phyloP scores from a whole-genome alignment of 2,329 filamentous ascomycete genomes.

The Ceratocystis diversiconidia region DNA sequence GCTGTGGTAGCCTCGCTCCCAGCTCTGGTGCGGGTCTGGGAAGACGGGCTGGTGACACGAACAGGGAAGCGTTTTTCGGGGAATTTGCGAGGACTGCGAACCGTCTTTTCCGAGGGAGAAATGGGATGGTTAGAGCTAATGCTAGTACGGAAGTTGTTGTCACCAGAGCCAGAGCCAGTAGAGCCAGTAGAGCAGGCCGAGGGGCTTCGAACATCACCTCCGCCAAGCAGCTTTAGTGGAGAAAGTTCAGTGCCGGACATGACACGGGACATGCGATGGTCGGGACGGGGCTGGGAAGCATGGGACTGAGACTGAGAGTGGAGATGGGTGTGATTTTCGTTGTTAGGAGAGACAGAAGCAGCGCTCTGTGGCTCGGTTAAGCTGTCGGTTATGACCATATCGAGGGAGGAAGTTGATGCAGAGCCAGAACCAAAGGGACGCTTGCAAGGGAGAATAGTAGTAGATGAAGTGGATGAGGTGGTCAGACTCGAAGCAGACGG shows the following conservation, averaged over 20 bases:
- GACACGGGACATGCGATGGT: conserved; percentile 34
- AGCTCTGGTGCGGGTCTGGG: conserved; percentile 15
- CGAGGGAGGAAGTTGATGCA: neutral
- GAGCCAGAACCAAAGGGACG: conserved; percentile 13
- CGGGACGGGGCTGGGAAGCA: conserved; percentile 8
- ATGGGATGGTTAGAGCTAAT: conserved; percentile 17
- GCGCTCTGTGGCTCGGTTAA: conserved; percentile 12
- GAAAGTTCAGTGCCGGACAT: conserved; percentile 43
- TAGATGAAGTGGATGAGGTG: conserved; percentile 4
- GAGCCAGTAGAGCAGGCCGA: conserved; percentile 21
- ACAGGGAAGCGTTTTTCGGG: conserved; percentile 49
- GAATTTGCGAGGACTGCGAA: conserved; percentile 34
- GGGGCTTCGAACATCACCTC: conserved; percentile 21
- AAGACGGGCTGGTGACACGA: conserved; percentile 32
- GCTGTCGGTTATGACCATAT: conserved; percentile 15
- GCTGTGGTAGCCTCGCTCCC: conserved; percentile 15
- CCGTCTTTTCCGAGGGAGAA: conserved; percentile 23
- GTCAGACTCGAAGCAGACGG: neutral
- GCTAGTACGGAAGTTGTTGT: conserved; percentile 18
- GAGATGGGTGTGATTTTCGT: conserved; percentile 11
- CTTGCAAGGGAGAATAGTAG: conserved; percentile 14
- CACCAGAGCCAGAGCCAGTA: conserved; percentile 18
- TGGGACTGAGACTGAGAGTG: conserved; percentile 7
- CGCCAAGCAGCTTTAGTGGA: conserved; percentile 41
- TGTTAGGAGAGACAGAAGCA: neutral